Base-by-base conservation (phyloP, 2,329 filamentous ascomycete species). In the Phyllosticta citriasiana region DNA sequence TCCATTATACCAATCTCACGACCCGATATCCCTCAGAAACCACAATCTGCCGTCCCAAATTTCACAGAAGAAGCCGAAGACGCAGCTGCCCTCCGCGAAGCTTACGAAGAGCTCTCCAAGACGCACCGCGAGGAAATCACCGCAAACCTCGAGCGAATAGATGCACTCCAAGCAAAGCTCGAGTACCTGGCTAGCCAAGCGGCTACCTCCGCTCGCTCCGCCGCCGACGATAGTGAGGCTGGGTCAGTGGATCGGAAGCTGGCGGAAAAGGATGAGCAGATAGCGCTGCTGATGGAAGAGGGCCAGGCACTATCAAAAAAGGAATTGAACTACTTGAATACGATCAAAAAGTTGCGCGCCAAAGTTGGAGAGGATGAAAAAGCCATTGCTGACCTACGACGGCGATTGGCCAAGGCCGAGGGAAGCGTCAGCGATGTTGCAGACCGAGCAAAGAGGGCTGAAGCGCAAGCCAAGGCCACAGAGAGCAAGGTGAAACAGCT, bases 221-320 rank as follows among this genome's bases (percentile, higher is more conserved):
- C 85, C 6, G 85, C 84, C 2, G 76, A 81, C n/a, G 77, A 80
- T 25, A 84, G 88, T 0, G 77, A 82, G 2, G 71, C 83, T 0
- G 88, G 88, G 5, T 89, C 86, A 61, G 62, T 80, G 1, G 89
- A 96, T 65, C 89, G 87, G 72, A 91, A 89, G 69, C 73, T 97
- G 14, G 88, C 90, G 1, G 91, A 96, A 68, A 96, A 91, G 70
- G 92, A 97, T 67, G 87, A 93, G 67, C 89, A 89, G 71, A 95
- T 97, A 68, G 90, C 92, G 2, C 78, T 92, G 55, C 78, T 99
- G 12, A 88, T 99, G 80, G 88, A 96, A 67, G 94, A 99, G 76
- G 94, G 95, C 0, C 89, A 94, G 67, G 91, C 88, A 66, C 80
- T 97, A 8, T 92, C 91, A 1, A 89, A 88, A 67, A 88, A 84